Percentiles rank a stretch among this genome's conserved stretches.
Evolutionary conservation across 1,139 yeast genomes (phyloP).

Genomic region (Yamadazyma atmosphaerica): DNA sequence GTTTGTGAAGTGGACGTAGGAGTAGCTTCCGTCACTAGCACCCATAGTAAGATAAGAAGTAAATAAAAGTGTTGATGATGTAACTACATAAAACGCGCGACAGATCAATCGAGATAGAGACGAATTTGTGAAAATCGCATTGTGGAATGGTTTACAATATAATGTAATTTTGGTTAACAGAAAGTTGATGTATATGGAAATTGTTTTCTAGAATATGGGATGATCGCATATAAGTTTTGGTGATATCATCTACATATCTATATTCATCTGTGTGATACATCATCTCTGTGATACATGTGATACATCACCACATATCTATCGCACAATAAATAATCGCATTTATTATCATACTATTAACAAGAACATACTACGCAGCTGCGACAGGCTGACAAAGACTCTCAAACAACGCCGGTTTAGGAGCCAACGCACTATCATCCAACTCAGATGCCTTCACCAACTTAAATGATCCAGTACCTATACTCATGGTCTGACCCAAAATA

Average conservation of each 20-base stretch:
- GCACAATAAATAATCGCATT: too few species aligned
- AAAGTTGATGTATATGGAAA: too few species aligned
- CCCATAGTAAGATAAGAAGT: neutral
- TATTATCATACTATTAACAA: too few species aligned
- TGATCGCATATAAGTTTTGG: too few species aligned
- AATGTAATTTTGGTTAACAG: too few species aligned
- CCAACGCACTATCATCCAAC: conserved; percentile 43
- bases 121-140: neutral
- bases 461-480: conserved; percentile 96
- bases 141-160: neutral
- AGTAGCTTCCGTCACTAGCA: conserved; percentile 18
- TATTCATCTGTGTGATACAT: too few species aligned
- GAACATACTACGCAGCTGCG: neutral
- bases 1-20: conserved; percentile 38
- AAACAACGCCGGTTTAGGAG: conserved; percentile 57
- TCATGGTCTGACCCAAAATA: conserved; percentile 96
- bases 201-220: too few species aligned
- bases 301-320: too few species aligned
- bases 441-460: conserved; percentile 68
- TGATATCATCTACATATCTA: too few species aligned
- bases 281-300: too few species aligned
- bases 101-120: too few species aligned
- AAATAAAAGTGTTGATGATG: neutral
- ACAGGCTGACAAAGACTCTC: conserved; percentile 34
- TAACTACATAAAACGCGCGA: too few species aligned